These are phyloP conservation scores for Hericium coralloides DNA, from an alignment of 768 basidiomycete species.

Conservation along the genomic window DNA sequence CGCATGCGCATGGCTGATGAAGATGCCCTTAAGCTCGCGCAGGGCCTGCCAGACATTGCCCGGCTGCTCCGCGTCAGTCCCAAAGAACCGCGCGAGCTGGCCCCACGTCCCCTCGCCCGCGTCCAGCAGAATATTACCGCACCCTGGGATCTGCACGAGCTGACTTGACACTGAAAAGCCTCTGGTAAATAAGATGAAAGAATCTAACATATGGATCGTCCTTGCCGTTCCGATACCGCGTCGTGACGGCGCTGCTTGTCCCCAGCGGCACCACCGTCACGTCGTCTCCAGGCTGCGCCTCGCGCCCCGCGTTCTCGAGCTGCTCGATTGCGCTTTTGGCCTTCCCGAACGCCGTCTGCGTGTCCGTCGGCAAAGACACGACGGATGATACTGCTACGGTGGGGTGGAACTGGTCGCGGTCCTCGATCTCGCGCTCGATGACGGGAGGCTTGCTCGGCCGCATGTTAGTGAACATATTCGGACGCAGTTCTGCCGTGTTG, in stretches of 20 bases:
- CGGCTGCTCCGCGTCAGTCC: constrained; percentile 29
- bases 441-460: constrained; percentile 19
- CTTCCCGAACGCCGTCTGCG: constrained; percentile 32
- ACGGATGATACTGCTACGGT: not conserved
- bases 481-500: not conserved
- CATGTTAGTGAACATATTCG: constrained; percentile 10
- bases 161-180: constrained; percentile 58
- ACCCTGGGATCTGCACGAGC: constrained; percentile 62
- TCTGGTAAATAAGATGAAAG: not conserved
- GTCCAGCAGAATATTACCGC: constrained; percentile 77
- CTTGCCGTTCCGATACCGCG: constrained; percentile 81
- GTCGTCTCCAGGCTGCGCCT: constrained; percentile 39
- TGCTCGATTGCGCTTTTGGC: constrained; percentile 24
- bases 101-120: constrained; percentile 91
- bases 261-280: constrained; percentile 73
- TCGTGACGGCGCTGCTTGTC: constrained; percentile 82
- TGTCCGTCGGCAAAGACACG: constrained; percentile 22
- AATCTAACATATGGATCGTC: not conserved
- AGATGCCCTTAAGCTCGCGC: constrained; percentile 69
- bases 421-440: constrained; percentile 24
- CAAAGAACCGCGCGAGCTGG: constrained; percentile 74
- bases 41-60: constrained; percentile 49
- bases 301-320: constrained; percentile 1
- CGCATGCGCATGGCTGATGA: constrained; percentile 83
- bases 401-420: constrained; percentile 12